Conservation (phyloP, 352 stramenopile species). For the Plasmopara muralis region DNA sequence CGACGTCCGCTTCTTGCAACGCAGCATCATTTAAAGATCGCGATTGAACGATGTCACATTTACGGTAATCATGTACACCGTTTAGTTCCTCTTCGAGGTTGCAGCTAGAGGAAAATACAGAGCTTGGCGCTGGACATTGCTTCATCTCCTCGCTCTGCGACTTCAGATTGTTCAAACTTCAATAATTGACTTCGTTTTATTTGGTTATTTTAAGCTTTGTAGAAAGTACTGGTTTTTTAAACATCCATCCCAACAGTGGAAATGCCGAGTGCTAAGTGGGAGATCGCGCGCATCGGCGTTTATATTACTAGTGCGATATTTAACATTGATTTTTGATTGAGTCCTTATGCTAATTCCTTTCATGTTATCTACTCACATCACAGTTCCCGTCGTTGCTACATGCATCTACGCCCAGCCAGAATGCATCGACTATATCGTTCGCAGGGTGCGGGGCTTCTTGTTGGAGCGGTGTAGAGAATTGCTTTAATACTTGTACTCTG, state of each 20-base stretch:
- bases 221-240: background rate
- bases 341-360: background rate
- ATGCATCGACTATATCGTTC: constrained; percentile 76
- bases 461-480: background rate
- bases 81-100: background rate
- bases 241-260: background rate
- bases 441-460: constrained; percentile 27
- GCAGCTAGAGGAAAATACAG: constrained; percentile 3
- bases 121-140: background rate
- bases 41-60: constrained; percentile 15
- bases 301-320: constrained; percentile 57
- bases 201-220: background rate
- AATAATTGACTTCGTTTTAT: too few relatives aligned
- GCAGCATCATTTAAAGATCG: constrained; percentile 8
- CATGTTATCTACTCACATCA: background rate
- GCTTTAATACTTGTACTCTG: constrained; percentile 1
- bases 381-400: constrained; percentile 73
- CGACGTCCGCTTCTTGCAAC: constrained; percentile 9
- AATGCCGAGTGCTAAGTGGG: constrained; percentile 63
- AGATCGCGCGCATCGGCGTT: constrained; percentile 60
- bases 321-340: background rate
- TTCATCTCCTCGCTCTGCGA: too few relatives aligned
- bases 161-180: too few relatives aligned
- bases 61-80: constrained; percentile 18
- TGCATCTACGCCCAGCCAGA: constrained; percentile 82